Evolutionary conservation across 345 rosid genomes (phyloP).

Genomic region (Schrenkiella parvula): DNA sequence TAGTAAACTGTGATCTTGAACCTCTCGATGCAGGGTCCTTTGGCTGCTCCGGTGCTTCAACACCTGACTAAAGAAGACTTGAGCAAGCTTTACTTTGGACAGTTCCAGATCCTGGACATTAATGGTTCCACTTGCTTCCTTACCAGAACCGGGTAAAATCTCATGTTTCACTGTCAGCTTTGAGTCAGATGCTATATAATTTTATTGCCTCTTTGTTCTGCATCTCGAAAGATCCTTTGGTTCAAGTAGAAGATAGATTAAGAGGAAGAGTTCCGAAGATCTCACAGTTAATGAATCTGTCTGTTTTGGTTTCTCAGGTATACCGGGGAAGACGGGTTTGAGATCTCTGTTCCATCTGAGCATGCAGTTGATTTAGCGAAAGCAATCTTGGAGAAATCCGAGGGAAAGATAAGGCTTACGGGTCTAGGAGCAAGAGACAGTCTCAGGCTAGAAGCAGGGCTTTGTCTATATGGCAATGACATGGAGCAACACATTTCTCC

Average conservation of each 20-base stretch:
- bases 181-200: background rate
- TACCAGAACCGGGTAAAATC: conserved; percentile 87
- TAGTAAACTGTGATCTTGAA: background rate
- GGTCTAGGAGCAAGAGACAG: conserved; percentile 97
- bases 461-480: conserved; percentile 89
- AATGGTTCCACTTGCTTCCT: conserved; percentile 80
- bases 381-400: conserved; percentile 91
- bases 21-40: conserved; percentile 67
- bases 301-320: conserved; percentile 47
- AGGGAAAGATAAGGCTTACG: conserved; percentile 84
- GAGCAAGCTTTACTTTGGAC: conserved; percentile 92
- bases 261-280: conserved; percentile 6
- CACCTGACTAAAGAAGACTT: conserved; percentile 80
- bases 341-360: conserved; percentile 92
- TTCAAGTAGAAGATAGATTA: background rate
- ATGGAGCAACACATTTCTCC: conserved; percentile 92
- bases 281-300: background rate
- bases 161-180: conserved; percentile 3
- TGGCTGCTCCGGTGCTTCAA: conserved; percentile 89
- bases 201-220: background rate
- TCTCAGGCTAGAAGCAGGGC: conserved; percentile 93
- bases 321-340: conserved; percentile 98
- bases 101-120: conserved; percentile 75
- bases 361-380: conserved; percentile 77
- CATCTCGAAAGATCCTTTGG: background rate